These are phyloP conservation scores for Trypanosoma grayi DNA, from an alignment of 208 protist genomes.

Conservation along the genomic window DNA sequence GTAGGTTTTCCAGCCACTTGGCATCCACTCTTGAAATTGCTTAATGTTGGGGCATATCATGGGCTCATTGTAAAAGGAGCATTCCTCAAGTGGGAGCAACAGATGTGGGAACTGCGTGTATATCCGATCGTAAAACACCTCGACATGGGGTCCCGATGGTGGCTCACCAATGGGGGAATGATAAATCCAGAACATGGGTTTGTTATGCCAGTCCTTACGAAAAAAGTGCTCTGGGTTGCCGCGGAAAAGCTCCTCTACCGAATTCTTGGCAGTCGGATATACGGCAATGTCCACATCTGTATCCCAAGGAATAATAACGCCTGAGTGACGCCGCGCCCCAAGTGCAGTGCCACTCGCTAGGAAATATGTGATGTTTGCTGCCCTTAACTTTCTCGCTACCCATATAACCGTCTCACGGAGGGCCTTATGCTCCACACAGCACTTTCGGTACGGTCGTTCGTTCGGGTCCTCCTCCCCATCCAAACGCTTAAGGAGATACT, in stretches of 20 bases:
- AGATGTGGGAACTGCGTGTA: slow-evolving; percentile 24
- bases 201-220: slow-evolving; percentile 17
- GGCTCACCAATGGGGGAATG: slow-evolving; percentile 13
- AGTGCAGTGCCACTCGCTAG: slow-evolving; percentile 28
- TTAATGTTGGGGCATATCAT: slow-evolving; percentile 27
- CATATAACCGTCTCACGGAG: slow-evolving; percentile 20
- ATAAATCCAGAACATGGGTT: slow-evolving; percentile 35
- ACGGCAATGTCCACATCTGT: slow-evolving; percentile 36
- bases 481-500: slow-evolving; percentile 12
- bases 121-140: slow-evolving; percentile 29
- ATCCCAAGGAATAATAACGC: slow-evolving; percentile 38
- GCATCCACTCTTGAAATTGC: slow-evolving; percentile 21
- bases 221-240: slow-evolving; percentile 25
- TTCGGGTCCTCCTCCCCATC: slow-evolving; percentile 9
- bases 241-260: slow-evolving; percentile 9
- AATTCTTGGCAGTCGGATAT: slow-evolving; percentile 13
- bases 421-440: slow-evolving; percentile 33
- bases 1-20: slow-evolving; percentile 24
- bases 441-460: slow-evolving; percentile 23
- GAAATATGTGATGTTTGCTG: slow-evolving; percentile 28
- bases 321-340: slow-evolving; percentile 17
- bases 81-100: slow-evolving; percentile 29
- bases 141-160: slow-evolving; percentile 23
- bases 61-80: slow-evolving; percentile 26
- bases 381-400: slow-evolving; percentile 13